Base-by-base conservation (phyloP, 2,329 filamentous ascomycete genomes). In the Hypomyces perniciosus region DNA sequence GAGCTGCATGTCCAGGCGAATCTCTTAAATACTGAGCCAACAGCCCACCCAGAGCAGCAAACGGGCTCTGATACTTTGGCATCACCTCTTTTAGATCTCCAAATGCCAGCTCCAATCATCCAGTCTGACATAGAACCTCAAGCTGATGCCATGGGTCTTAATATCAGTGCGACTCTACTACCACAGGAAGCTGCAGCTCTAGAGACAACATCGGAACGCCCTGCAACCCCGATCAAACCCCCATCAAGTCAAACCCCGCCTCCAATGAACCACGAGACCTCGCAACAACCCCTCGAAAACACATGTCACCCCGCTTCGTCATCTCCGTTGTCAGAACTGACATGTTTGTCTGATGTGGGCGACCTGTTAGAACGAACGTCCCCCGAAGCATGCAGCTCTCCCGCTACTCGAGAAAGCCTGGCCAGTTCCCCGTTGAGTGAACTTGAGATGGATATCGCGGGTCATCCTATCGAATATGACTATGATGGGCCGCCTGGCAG, bases 401-500 rank as follows among this genome's bases (percentile, higher is more conserved):
- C 46, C n/a, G 10, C 31, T 5, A 42, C 42, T 6, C 28, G 12
- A 6, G 43, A 47, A 34, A 57, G 56, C 13, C 54, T 53, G 29
- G 55, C 41, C 13, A 65, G 62, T 44, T 65, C 61, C 34, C 48
- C 53, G 12, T 50, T 64, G 38, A 65, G 59, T 44, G 61, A 64
- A 20, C 44, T 37, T 29, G 51, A 51, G 8, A 34, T 38, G 26
- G 50, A 51, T 35, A 64, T 69, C 12, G 49, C 40, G 12, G 46
- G 46, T 13, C 8, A n/a, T 8, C 44, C 44, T 13, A 35, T 48
- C 28, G 58, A 66, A 6, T 61, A 61, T 48, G 64, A 66, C 9
- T 67, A 64, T 48, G 65, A 70, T 38, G 60, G 61, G 5, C 58
- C 59, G 10, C 53, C 61, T 12, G 65, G 59, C 39, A 59, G 66